Conservation (phyloP, 805 yeast genomes). For the Clavispora phyllophila region DNA sequence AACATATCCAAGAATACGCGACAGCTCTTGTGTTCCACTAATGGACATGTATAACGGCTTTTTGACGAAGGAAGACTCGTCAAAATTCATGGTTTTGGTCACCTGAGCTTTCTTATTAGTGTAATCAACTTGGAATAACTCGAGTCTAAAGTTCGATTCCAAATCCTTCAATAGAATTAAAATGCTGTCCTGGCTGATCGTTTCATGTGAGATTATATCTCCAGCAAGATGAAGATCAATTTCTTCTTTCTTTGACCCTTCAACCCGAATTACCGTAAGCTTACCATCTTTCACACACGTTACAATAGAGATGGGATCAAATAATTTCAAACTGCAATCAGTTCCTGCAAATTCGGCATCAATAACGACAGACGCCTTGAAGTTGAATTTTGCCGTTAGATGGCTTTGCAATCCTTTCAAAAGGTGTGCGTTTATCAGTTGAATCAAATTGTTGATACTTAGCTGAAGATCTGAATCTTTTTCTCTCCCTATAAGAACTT, state of each 20-base stretch:
- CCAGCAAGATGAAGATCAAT: constrained; percentile 5
- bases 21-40: constrained; percentile 19
- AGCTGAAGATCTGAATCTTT: not conserved
- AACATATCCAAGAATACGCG: constrained; percentile 29
- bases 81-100: constrained; percentile 10
- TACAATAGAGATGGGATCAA: not conserved
- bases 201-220: constrained; percentile 5
- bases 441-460: constrained; percentile 1
- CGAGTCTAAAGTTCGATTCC: not conserved
- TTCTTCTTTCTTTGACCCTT: not conserved
- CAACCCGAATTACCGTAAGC: constrained; percentile 3
- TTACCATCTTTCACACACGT: constrained; percentile 3
- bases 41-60: constrained; percentile 29
- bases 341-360: constrained; percentile 3
- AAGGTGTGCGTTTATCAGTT: constrained; percentile 4
- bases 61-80: constrained; percentile 5
- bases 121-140: constrained; percentile 1
- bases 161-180: not conserved
- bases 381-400: constrained; percentile 15
- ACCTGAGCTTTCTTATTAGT: constrained; percentile 3
- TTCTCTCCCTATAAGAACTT: constrained; percentile 2
- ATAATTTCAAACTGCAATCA: constrained; percentile 1
- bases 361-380: constrained; percentile 9
- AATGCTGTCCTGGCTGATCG: constrained; percentile 1
- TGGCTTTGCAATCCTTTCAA: constrained; percentile 27